A percentile compares a stretch with the other conserved stretches of the same genome.
phyloP scores from a whole-genome alignment of 257 asterid genomes.

The Euphrasia confusa region DNA sequence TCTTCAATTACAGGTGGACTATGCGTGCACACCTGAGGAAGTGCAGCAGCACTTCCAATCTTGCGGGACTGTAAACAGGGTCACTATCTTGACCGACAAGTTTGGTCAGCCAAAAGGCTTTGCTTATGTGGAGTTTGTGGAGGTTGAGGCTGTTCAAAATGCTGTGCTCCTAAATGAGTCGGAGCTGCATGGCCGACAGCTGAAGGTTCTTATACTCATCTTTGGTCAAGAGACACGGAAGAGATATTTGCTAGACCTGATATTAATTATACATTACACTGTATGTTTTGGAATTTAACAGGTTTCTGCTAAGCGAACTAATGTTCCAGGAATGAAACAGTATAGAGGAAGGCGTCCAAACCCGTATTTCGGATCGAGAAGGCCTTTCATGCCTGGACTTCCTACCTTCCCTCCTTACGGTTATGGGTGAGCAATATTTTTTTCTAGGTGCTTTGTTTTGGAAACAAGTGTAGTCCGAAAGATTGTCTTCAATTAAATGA shows the following conservation, averaged over 20 bases:
- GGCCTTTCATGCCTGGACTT: constrained; percentile 30
- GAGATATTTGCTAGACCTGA: constrained; percentile 1
- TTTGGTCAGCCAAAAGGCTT: constrained; percentile 53
- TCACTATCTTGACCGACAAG: constrained; percentile 44
- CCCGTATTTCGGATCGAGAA: constrained; percentile 38
- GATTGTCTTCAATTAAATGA: too few species aligned
- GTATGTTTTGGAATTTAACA: constrained; percentile 16
- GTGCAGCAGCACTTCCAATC: constrained; percentile 52
- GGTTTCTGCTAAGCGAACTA: constrained; percentile 60
- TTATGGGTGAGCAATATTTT: constrained; percentile 39
- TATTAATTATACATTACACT: neutral
- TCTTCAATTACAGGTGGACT: constrained; percentile 40
- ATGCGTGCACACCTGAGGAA: constrained; percentile 50
- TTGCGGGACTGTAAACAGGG: constrained; percentile 50
- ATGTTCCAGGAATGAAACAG: constrained; percentile 60
- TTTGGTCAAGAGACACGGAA: neutral
- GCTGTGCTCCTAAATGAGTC: constrained; percentile 40
- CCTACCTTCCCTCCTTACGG: constrained; percentile 32
- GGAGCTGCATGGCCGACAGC: constrained; percentile 45
- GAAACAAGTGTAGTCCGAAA: too few species aligned
- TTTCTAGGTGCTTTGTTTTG: too few species aligned
- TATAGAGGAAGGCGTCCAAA: constrained; percentile 44
- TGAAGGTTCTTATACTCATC: constrained; percentile 38
- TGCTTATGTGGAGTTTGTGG: constrained; percentile 53
- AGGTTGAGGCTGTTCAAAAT: constrained; percentile 45